phyloP scores from a whole-genome alignment of 331 rosid species.

The Erythrophleum ivorense region DNA sequence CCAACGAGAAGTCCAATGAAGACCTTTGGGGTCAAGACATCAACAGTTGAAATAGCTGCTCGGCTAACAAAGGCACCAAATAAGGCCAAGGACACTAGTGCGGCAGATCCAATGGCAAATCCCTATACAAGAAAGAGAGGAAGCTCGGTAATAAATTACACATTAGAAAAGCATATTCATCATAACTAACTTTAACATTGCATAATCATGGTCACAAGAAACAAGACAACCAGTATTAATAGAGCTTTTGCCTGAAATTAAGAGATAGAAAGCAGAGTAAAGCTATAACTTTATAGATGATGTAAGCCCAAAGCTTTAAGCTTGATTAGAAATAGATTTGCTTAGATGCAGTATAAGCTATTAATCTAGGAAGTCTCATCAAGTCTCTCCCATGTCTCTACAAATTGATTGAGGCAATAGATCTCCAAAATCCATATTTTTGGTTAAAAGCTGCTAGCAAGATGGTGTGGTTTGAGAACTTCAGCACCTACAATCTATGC shows the following conservation, averaged over 20 bases:
- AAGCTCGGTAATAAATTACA: constrained; percentile 17
- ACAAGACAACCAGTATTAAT: no score
- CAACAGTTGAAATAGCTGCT: constrained; percentile 73
- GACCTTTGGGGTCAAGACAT: constrained; percentile 84
- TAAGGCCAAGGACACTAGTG: constrained; percentile 76
- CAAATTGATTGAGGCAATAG: neutral
- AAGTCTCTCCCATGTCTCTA: neutral
- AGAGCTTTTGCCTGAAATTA: no score
- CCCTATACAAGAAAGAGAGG: constrained; percentile 49
- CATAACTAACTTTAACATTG: no score
- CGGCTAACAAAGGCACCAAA: constrained; percentile 87
- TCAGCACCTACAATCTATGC: neutral
- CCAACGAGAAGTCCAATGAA: constrained; percentile 79
- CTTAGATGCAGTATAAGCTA: neutral
- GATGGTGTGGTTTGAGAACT: neutral
- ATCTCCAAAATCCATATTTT: neutral
- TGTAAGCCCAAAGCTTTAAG: neutral
- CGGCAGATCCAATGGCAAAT: constrained; percentile 87
- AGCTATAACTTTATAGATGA: no score
- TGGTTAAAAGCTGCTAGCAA: neutral
- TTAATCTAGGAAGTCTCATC: neutral
- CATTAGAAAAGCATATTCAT: no score
- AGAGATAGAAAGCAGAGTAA: neutral
- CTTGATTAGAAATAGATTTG: neutral
- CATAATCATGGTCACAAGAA: no score